phyloP scores from a whole-genome alignment of 306 rosid genomes.

The Begonia masoniana region DNA sequence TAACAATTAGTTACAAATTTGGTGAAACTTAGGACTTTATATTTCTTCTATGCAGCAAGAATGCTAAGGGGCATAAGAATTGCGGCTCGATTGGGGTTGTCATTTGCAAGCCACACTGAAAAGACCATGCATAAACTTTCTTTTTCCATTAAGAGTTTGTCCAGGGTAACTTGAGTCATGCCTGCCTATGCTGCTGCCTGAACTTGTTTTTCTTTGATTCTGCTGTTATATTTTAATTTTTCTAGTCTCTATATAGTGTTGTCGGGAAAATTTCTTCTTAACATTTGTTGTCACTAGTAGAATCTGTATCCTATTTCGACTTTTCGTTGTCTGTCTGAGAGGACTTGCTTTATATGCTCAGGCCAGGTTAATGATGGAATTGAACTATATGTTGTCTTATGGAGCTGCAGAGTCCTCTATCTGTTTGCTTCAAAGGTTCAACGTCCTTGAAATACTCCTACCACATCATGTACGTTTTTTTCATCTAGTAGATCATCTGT shows the following conservation, averaged over 20 bases:
- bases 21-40: constrained; percentile 10
- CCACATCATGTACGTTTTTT: constrained; percentile 62
- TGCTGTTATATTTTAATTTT: no score
- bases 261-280: neutral
- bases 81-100: constrained; percentile 86
- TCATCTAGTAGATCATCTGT: constrained; percentile 6
- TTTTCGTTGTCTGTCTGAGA: constrained; percentile 2
- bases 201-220: neutral
- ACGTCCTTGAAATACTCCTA: constrained; percentile 46
- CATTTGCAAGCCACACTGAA: constrained; percentile 48
- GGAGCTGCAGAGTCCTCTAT: constrained; percentile 84
- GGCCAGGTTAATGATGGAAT: constrained; percentile 64
- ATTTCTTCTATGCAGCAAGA: constrained; percentile 46
- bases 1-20: constrained; percentile 11
- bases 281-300: no score
- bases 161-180: constrained; percentile 19
- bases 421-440: constrained; percentile 59
- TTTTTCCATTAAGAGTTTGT: constrained; percentile 19
- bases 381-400: constrained; percentile 88
- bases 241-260: neutral
- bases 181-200: constrained; percentile 5
- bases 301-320: constrained; percentile 8
- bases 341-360: constrained; percentile 25
- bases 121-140: constrained; percentile 27
- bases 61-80: constrained; percentile 89